A percentile compares a stretch with the other conserved stretches of the same genome.
Evolutionary conservation across 164 flowering plant genomes (phyloP).

Genomic region (Dillenia turbinata): DNA sequence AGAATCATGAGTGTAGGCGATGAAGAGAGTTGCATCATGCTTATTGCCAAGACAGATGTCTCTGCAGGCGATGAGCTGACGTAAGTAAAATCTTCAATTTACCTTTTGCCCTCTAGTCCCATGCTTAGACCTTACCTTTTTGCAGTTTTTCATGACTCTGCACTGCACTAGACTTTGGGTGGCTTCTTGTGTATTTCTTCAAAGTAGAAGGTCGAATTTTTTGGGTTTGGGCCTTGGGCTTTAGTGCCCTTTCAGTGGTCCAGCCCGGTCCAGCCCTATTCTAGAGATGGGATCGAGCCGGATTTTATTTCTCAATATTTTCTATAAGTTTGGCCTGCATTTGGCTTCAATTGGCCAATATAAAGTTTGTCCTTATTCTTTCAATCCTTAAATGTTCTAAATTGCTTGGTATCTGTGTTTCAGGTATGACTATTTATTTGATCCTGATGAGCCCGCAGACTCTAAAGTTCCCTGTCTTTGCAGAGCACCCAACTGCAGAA

Average conservation of each 20-base stretch:
- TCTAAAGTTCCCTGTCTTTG: constrained; percentile 87
- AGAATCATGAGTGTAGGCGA: constrained; percentile 86
- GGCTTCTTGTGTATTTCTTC: too few relatives aligned
- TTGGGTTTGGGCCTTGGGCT: too few relatives aligned
- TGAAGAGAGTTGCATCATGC: constrained; percentile 77
- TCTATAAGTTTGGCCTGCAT: too few relatives aligned
- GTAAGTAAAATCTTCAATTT: constrained; percentile 33
- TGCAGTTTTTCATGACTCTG: too few relatives aligned
- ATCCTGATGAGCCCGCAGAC: constrained; percentile 75
- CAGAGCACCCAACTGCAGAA: constrained; percentile 72
- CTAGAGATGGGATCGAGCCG: neutral
- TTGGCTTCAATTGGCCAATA: too few relatives aligned
- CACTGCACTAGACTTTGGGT: too few relatives aligned
- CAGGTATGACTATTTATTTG: constrained; percentile 96
- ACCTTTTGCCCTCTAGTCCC: constrained; percentile 4
- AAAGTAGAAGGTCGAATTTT: too few relatives aligned
- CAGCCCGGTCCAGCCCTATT: neutral
- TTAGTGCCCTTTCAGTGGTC: too few relatives aligned
- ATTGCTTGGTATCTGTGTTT: neutral
- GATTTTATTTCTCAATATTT: too few relatives aligned
- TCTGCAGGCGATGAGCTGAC: constrained; percentile 90
- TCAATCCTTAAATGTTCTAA: too few relatives aligned
- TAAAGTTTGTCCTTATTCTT: too few relatives aligned
- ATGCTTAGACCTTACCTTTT: neutral
- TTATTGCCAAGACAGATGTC: constrained; percentile 82